Percentiles rank a stretch among this genome's conserved stretches.
Evolutionary conservation across 768 basidiomycete genomes (phyloP).

Genomic region (Lactarius sanguifluus): DNA sequence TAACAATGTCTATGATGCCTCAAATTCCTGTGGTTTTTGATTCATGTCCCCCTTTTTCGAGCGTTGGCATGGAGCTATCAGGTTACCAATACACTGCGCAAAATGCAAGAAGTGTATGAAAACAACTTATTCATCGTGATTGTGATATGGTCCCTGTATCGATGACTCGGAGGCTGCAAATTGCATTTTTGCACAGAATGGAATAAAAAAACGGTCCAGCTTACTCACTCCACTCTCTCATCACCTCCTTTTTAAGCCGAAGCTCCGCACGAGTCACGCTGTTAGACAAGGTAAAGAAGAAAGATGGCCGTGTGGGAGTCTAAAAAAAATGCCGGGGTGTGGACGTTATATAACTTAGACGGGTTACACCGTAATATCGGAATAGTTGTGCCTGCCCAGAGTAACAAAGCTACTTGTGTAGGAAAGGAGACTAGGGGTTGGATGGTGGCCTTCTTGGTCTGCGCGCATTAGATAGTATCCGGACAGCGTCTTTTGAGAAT

Average conservation of each 20-base stretch:
- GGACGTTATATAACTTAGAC: not conserved
- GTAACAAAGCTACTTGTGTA: not conserved
- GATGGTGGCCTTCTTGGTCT: constrained; percentile 10
- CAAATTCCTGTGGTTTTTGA: too few species aligned
- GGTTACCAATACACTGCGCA: not conserved
- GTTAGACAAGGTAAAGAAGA: not conserved
- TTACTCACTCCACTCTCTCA: not conserved
- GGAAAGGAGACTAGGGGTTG: constrained; percentile 6
- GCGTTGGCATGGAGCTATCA: not conserved
- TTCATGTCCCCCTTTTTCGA: not conserved
- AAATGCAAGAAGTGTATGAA: not conserved
- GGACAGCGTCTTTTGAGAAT: constrained; percentile 72
- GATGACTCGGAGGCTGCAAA: not conserved
- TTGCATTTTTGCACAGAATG: not conserved
- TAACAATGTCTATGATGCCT: too few species aligned
- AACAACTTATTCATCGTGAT: not conserved
- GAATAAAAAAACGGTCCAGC: too few species aligned
- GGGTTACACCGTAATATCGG: not conserved
- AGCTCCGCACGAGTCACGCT: not conserved
- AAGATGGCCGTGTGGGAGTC: not conserved
- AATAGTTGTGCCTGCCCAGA: not conserved
- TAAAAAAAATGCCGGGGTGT: not conserved
- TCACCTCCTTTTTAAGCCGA: not conserved
- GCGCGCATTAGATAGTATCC: constrained; percentile 39
- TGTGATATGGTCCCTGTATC: not conserved